Evolutionary conservation across 2,329 filamentous ascomycete species (phyloP), one percentile per base, ranked within the genome.

Genomic region (Camptophora hylomeconis): DNA sequence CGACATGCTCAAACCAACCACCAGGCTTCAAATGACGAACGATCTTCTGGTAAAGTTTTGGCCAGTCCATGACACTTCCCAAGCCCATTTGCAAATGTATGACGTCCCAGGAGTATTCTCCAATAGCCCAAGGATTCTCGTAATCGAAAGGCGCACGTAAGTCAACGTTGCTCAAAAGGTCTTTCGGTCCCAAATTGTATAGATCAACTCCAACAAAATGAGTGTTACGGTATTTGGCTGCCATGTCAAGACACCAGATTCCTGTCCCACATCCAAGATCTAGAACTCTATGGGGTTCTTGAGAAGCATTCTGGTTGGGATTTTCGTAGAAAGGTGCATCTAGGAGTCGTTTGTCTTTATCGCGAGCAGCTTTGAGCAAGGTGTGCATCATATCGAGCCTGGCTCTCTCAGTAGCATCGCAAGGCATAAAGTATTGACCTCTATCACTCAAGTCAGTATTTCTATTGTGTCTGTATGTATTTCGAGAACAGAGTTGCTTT

Each of bases 241-340:
- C 79, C 57, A 93, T 78, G 42, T 87, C 79, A 44, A 92, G 80
- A 21, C 79, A 72, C 87, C 87, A 95, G 37, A 92, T 87, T 20
- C 83, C 84, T 1, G 83, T 92, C 12, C 86, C 87, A 39, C 79
- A 86, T 22, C 84, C 87, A 30, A 93, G 47, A 44, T 74, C 72
- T 31, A 75, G 57, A 37, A 75, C 66, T 36, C 67, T 61, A 33
- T 42, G 47, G 10, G 18, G 12, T 5, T 31, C 29, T 22, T 27
- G 35, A 32, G 20, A 20, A 15, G 12, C 8, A 12, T 15, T 19
- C 16, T 28, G 35, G n/a, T 1, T 49, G 15, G 12, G n/a, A 12
- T 15, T 19, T 16, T 28, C 33, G n/a, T 1, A 48, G 49, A 39
- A 48, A 3, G 57, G 57, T 26, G 56, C 53, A 36, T 56, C 51